Conservation (phyloP, 176 grass and related monocot genomes). For the Musa schizocarpa region DNA sequence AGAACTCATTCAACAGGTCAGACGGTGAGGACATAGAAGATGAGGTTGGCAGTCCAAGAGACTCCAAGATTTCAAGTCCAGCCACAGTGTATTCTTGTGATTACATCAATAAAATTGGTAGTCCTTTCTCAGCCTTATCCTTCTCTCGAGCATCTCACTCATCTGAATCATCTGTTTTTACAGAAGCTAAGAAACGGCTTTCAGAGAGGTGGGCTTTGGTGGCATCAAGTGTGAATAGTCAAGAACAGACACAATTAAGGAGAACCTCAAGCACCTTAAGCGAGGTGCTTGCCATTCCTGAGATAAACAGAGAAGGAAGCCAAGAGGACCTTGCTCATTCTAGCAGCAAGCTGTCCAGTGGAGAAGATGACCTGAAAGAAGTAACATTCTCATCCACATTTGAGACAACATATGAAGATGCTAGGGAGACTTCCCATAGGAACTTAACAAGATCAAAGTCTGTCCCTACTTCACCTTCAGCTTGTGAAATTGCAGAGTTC, state of each 20-base stretch:
- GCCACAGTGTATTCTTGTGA: conserved; percentile 70
- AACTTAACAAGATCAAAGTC: conserved; percentile 59
- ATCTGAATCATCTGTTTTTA: conserved; percentile 51
- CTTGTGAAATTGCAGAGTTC: conserved; percentile 26
- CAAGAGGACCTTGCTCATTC: not conserved
- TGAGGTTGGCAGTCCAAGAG: conserved; percentile 45
- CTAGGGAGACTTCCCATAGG: not conserved
- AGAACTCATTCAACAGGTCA: conserved; percentile 59
- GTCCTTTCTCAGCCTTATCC: conserved; percentile 61
- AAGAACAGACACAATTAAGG: conserved; percentile 44
- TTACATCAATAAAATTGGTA: conserved; percentile 53
- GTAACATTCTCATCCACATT: conserved; percentile 10
- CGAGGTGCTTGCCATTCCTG: conserved; percentile 76
- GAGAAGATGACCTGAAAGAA: conserved; percentile 23
- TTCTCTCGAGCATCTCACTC: conserved; percentile 43
- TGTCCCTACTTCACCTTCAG: conserved; percentile 45
- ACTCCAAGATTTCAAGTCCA: conserved; percentile 56
- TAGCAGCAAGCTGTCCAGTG: conserved; percentile 15
- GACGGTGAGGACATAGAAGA: conserved; percentile 56
- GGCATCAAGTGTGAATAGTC: conserved; percentile 31
- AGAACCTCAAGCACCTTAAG: conserved; percentile 62
- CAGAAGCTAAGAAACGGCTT: conserved; percentile 77
- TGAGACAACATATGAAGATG: not conserved
- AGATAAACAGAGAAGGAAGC: conserved; percentile 42
- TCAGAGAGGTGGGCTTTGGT: conserved; percentile 78